phyloP scores from a whole-genome alignment of 2,329 filamentous ascomycete genomes.

The Fusarium protoensiforme region DNA sequence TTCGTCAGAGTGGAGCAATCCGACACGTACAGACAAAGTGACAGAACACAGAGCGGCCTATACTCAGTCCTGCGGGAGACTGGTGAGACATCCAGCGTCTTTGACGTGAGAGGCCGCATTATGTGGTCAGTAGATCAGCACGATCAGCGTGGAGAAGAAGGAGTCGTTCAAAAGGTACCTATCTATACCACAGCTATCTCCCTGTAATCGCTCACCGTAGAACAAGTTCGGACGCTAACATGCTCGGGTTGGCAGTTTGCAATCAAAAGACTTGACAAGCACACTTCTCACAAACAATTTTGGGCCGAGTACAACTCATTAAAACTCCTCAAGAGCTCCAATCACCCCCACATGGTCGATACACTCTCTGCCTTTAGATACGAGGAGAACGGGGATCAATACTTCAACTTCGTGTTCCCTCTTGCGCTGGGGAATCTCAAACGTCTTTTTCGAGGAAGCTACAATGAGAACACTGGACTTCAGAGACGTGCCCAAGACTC shows the following conservation, averaged over 20 bases:
- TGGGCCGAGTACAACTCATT: background rate
- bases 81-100: too few relatives aligned
- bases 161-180: too few relatives aligned
- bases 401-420: background rate
- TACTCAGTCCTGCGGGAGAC: too few relatives aligned
- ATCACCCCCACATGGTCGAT: background rate
- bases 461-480: background rate
- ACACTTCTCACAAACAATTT: background rate
- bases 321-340: background rate
- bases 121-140: too few relatives aligned
- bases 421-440: background rate
- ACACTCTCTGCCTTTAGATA: background rate
- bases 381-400: background rate
- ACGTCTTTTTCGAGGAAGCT: background rate
- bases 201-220: too few relatives aligned
- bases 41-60: too few relatives aligned
- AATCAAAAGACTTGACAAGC: background rate
- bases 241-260: background rate
- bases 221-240: too few relatives aligned
- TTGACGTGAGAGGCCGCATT: too few relatives aligned
- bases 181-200: too few relatives aligned
- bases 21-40: too few relatives aligned
- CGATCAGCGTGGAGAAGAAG: too few relatives aligned
- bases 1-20: too few relatives aligned
- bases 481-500: background rate